Evolutionary conservation across 306 rosid species (phyloP), one percentile per base, ranked within the genome.

Genomic region (Casuarina cunninghamiana): DNA sequence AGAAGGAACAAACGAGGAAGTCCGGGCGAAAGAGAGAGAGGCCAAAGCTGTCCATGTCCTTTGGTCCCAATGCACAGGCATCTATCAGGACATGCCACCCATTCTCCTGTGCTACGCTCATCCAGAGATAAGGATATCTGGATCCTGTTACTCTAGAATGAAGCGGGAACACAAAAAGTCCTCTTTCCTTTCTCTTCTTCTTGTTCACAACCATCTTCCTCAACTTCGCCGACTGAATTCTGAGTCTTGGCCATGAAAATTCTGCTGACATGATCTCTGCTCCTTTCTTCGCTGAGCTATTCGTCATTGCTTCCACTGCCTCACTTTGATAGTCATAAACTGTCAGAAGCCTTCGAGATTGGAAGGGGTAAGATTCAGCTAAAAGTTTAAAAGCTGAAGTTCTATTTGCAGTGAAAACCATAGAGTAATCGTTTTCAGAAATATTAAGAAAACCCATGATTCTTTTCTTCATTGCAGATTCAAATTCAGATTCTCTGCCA

Each of bases 361-460:
- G 87, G 71, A 87, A 95, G 1, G 93, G 90, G 76, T 95, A 95
- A 6, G 93, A 87, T 61, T 91, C 95, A 35, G 97, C 92, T 4
- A 92, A 81, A 42, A 95, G 92, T 53, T 91, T 95, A 76, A 95
- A 95, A 51, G 98, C 97, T 0, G 97, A 83, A 10, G 97, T 88
- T 85, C 97, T 88, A 55, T 92, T 95, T 51, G 98, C 95, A 5
- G 98, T 95, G 84, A 95, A 95, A 78, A 95, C 91, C 92, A 95
- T 89, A 86, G 75, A 80, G 82, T 95, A 95, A 69, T 95, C 98
- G 19, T 44, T 83, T 55, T 88, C 96, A 0, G 92, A 86, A 58
- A 95, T 77, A 71, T 91, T 92, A 7, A 92, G 90, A 53, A 90
- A 92, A 0, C 73, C 41, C 93, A 92, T 87, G 71, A 95, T 95